Evolutionary conservation across 1,284 basidiomycete species (phyloP), one percentile per base, ranked within the genome.

Genomic region (Uromyces viciae-fabae): DNA sequence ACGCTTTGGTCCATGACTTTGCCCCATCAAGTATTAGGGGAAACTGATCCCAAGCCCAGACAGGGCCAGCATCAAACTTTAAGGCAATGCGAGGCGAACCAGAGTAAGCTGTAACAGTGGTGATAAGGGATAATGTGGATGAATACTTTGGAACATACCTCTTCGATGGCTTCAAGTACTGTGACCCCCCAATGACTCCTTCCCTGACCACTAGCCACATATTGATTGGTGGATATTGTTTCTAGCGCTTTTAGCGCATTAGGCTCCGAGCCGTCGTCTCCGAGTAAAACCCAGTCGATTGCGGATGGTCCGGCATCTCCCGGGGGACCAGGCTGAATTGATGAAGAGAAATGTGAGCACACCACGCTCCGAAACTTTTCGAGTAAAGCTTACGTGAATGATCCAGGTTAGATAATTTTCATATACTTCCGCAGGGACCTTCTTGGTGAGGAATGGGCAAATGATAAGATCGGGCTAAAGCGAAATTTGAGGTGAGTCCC

Each of bases 31-130:
- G 66, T 19, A 54, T 43, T 22, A 78, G 54, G 17, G 84, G 83
- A 82, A 88, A 88, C 82, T 87, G 87, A 74, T 88, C 87, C 83
- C 87, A 88, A 1, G 87, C 87, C 87, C 87, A 88, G 19, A 88
- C 85, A 0, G 87, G 86, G 4, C 88, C 88, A 0, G 86, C 86
- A 83, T 88, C 88, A 56, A 88, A 85, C 25, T 87, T 84, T 78
- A 87, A 49, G 31, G 33, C 62, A 19, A 33, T 2, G 14, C 9
- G 43, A 25, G 40, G 25, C 15, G 25, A 58, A 58, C 4, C 49
- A 58, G 2, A 36, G 19, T 56, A 3, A 73, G 52, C 25, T n/a
- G n/a, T n/a, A n/a, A n/a, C n/a, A n/a, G n/a, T n/a, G n/a, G n/a
- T n/a, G n/a, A n/a, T 19, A 54, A 17, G 17, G 52, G 17, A 9